Base-by-base conservation (phyloP, 495 filamentous ascomycete species). In the Tuber magnatum region DNA sequence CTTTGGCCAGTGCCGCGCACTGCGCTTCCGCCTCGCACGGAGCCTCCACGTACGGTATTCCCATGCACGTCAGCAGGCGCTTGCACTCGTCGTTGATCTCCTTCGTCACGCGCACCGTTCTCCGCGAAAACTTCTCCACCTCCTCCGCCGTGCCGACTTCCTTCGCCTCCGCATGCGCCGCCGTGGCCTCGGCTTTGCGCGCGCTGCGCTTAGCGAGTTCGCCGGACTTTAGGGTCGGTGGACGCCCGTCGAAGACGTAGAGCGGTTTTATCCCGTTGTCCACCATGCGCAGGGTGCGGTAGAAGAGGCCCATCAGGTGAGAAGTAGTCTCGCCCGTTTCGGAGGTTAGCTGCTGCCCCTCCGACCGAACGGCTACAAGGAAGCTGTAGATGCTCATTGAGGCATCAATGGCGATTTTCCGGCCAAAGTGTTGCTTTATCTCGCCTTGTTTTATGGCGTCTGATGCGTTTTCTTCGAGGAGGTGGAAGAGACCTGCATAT, bases 361-460 rank as follows among this genome's bases (percentile, higher is more conserved):
- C 93, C 75, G 93, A 97, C 71, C 95, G 94, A 56, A 99, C 95
- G 24, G 96, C 96, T 80, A 99, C 93, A 68, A 99, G 89, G 87
- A 99, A 99, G 85, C 91, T 94, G 88, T 99, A 99, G 82, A 99
- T 97, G 83, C 92, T 95, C 95, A 98, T 99, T 51, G 95, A 99
- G 93, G 93, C 94, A 91, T 97, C 93, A 39, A 97, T 98, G 51
- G 94, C 94, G 76, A 98, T 93, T 84, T 97, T 99, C 79, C 95
- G 90, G 78, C 95, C 95, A 80, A 99, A 99, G 68, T 98, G 96
- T 75, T 93, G 94, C 85, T 98, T 99, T 85, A 99, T 98, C 78
- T 99, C 96, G 71, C 95, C 93, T 74, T 91, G 89, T 83, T 97
- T 97, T 86, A 97, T 88, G n/a, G 95, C 92, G 86, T 94, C 92